Evolutionary conservation across 306 rosid species (phyloP).

Genomic region (Inga leiocalycina): DNA sequence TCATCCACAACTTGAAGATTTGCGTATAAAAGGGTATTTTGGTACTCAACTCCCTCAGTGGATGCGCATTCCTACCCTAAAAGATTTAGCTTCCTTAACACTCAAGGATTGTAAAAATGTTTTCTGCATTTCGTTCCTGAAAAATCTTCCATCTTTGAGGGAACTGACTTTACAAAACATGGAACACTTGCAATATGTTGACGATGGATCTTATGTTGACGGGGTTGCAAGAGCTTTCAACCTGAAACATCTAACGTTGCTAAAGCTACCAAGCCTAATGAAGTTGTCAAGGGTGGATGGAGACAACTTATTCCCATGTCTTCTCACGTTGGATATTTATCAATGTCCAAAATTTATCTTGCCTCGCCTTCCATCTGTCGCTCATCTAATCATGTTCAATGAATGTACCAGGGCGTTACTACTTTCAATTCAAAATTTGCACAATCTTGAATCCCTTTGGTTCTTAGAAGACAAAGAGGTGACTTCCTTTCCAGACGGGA

Average conservation of each 20-base stretch:
- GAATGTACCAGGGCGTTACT: neutral
- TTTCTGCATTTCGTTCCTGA: neutral
- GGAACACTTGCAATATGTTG: neutral
- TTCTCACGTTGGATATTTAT: neutral
- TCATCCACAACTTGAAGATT: neutral
- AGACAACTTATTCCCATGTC: neutral
- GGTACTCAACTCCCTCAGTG: constrained; percentile 16
- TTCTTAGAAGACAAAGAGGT: neutral
- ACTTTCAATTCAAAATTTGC: constrained; percentile 1
- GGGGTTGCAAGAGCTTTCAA: neutral
- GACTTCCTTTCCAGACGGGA: constrained; percentile 15
- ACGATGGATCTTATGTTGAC: neutral
- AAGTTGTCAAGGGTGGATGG: neutral
- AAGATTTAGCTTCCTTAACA: neutral
- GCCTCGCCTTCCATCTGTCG: constrained; percentile 5
- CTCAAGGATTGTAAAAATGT: neutral
- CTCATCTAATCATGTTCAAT: fast-evolving
- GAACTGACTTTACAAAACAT: neutral
- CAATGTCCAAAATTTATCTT: neutral
- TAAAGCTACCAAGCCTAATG: neutral
- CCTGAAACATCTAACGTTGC: neutral
- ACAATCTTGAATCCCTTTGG: neutral
- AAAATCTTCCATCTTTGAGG: neutral
- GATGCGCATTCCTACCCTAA: constrained; percentile 9
- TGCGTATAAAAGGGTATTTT: neutral